These are phyloP conservation scores for Hymenoscyphus occultus DNA, from an alignment of 2,329 filamentous ascomycete species.

Conservation along the genomic window DNA sequence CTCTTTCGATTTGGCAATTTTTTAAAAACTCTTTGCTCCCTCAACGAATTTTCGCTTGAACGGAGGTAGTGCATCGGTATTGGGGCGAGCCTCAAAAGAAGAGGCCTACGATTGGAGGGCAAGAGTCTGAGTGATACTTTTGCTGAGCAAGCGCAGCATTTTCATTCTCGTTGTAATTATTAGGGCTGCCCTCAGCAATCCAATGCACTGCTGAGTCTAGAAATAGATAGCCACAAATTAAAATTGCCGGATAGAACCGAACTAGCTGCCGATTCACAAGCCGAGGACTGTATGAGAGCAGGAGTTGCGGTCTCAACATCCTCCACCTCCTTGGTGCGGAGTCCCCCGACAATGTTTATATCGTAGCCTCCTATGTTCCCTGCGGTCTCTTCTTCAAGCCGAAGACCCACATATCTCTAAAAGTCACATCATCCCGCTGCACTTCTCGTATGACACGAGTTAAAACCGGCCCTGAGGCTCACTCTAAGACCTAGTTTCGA, in stretches of 20 bases:
- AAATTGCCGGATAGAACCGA: not conserved
- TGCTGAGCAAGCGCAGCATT: not conserved
- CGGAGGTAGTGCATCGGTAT: constrained; percentile 5
- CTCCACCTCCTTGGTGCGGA: constrained; percentile 10
- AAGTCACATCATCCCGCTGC: constrained; percentile 25
- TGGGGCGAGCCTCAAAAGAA: not conserved
- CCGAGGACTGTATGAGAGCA: not conserved
- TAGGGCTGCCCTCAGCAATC: not conserved
- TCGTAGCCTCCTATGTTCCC: not conserved
- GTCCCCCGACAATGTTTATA: constrained; percentile 19
- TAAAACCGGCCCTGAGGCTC: constrained; percentile 24
- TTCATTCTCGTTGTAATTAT: not conserved
- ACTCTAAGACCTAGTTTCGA: not conserved
- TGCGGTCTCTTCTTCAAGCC: constrained; percentile 8
- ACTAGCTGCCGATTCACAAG: not conserved
- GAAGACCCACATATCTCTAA: constrained; percentile 8
- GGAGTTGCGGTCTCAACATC: not conserved
- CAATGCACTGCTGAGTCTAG: not conserved
- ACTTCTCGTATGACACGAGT: constrained; percentile 29
- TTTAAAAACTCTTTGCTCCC: constrained; percentile 1
- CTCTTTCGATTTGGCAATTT: constrained; percentile 17
- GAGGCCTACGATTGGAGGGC: not conserved
- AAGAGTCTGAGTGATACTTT: not conserved
- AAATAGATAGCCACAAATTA: not conserved
- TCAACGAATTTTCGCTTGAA: not conserved